phyloP scores from a whole-genome alignment of 345 rosid species.

The Eucalyptus guilfoylei region DNA sequence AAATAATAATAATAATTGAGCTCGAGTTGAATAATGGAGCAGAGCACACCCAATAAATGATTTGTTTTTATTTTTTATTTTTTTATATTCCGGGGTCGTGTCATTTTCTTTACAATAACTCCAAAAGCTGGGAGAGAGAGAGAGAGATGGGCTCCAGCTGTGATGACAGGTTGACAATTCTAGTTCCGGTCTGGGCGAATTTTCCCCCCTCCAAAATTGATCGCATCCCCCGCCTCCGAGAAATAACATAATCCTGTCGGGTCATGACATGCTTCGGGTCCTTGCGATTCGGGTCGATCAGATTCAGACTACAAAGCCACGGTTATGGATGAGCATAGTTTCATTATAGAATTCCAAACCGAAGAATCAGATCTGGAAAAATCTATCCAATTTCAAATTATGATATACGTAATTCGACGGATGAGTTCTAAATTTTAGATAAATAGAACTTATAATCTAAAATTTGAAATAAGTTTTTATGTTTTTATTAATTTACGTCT shows the following conservation, averaged over 20 bases:
- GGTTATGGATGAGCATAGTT: too few species aligned
- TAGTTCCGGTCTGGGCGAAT: neutral
- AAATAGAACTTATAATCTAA: accelerated
- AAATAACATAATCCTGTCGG: neutral
- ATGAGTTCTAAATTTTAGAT: too few species aligned
- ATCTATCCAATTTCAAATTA: accelerated
- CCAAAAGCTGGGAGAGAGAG: neutral
- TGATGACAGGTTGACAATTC: neutral
- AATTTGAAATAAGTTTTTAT: too few species aligned
- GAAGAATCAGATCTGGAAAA: accelerated
- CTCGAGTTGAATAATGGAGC: neutral
- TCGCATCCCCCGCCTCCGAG: neutral
- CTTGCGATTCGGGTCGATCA: neutral
- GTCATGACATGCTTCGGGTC: neutral
- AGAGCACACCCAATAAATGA: neutral
- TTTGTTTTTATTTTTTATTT: neutral
- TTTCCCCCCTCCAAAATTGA: neutral
- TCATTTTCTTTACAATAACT: neutral
- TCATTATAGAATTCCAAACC: too few species aligned
- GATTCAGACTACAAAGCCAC: too few species aligned
- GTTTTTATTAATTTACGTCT: too few species aligned
- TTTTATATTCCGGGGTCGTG: neutral
- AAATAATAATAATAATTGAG: neutral
- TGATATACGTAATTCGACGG: too few species aligned
- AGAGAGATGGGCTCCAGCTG: neutral